A percentile compares a stretch with the other conserved stretches of the same genome.
phyloP scores from a whole-genome alignment of 306 rosid genomes.

The Psophocarpus tetragonolobus region DNA sequence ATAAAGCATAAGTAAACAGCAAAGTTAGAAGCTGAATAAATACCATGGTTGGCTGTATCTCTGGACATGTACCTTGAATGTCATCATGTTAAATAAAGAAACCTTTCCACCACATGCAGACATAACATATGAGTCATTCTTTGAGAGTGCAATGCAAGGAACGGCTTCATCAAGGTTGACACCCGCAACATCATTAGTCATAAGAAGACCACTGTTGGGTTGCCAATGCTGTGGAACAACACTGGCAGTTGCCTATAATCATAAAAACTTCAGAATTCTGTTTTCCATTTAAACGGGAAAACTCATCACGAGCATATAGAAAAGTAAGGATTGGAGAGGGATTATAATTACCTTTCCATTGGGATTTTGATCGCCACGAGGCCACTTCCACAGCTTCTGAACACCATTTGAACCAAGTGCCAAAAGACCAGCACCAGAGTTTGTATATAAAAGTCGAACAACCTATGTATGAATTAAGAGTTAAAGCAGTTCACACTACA shows the following conservation, averaged over 20 bases:
- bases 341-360: constrained; percentile 61
- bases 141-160: constrained; percentile 88
- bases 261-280: constrained; percentile 42
- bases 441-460: constrained; percentile 73
- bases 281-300: constrained; percentile 17
- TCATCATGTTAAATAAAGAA: constrained; percentile 82
- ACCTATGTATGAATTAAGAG: constrained; percentile 48
- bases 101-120: constrained; percentile 91
- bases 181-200: constrained; percentile 77
- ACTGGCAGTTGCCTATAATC: constrained; percentile 78
- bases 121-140: constrained; percentile 85
- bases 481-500: constrained; percentile 24
- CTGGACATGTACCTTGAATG: constrained; percentile 59
- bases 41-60: background rate
- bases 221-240: constrained; percentile 89
- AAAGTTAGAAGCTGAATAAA: constrained; percentile 26
- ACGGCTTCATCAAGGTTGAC: constrained; percentile 87
- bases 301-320: background rate
- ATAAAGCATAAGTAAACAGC: constrained; percentile 23
- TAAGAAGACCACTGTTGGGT: constrained; percentile 82
- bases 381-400: constrained; percentile 92
- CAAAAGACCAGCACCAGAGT: constrained; percentile 77
- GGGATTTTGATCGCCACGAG: constrained; percentile 69
- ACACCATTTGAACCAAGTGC: constrained; percentile 90
- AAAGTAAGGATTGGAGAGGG: constrained; percentile 8